Evolutionary conservation across 257 asterid species (phyloP).

Genomic region (Nyctanthes arbortristis): DNA sequence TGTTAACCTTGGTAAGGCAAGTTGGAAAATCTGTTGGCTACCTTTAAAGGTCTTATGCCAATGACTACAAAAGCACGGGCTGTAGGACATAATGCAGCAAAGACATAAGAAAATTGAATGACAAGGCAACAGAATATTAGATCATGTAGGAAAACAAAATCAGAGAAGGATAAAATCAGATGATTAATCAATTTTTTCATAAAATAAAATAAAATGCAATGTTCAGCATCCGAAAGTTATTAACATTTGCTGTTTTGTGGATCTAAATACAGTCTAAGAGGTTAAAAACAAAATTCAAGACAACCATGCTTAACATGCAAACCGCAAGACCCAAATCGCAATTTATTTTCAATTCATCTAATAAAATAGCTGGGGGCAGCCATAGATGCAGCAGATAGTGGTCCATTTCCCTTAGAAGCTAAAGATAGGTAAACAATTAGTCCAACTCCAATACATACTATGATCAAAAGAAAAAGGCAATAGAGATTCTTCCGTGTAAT

Average conservation of each 20-base stretch:
- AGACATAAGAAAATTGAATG: not conserved
- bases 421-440: too few species aligned
- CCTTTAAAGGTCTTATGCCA: too few species aligned
- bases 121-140: not conserved
- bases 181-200: too few species aligned
- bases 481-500: too few species aligned
- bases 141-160: not conserved
- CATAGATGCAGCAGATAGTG: constrained; percentile 17
- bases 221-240: constrained; percentile 4
- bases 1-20: too few species aligned
- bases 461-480: too few species aligned
- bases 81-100: too few species aligned
- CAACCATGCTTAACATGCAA: constrained; percentile 18
- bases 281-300: constrained; percentile 11
- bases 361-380: not conserved
- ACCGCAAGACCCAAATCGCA: constrained; percentile 13
- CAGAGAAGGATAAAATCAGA: not conserved
- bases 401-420: too few species aligned
- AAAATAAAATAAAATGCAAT: not conserved
- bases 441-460: too few species aligned
- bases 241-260: constrained; percentile 1
- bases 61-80: not conserved
- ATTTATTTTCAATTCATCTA: constrained; percentile 17
- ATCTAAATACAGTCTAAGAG: constrained; percentile 13
- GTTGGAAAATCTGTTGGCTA: too few species aligned